Base-by-base conservation (phyloP, 805 yeast species). In the Myxozyma lipomycoides region DNA sequence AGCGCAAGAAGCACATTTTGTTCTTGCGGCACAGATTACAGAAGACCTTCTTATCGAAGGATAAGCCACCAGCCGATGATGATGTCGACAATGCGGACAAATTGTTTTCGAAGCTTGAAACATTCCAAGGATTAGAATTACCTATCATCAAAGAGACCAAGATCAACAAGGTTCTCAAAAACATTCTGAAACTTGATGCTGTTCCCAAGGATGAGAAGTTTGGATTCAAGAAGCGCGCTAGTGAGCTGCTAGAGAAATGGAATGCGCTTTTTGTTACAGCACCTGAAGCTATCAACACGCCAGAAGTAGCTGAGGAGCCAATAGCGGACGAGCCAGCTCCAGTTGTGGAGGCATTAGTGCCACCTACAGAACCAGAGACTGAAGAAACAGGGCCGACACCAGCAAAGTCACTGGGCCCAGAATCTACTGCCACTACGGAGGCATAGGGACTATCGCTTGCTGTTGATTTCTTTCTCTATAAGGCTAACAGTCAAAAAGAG, bases 91-190 rank as follows among this genome's bases (percentile, higher is more conserved):
- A 52, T 17, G 59, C 63, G 50, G 63, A 68, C 10, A 59, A 61
- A 25, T 46, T 58, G 26, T 48, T 66, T 10, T 46, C 51, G 19
- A 58, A 61, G 46, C 62, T 66, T 22, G 70, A 66, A 52, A 43
- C 54, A 23, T 56, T 64, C 45, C 58, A 59, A 32, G 66, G 63
- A 15, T 56, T 66, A 36, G 66, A 63, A 40, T 26, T 60, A 39
- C 45, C 65, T 2, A 62, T 67, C 38, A 67, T 66, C 32, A 18
- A 65, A 21, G 51, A 57, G 24, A 66, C 70, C 24, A 66, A 67
- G 54, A 63, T 66, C 48, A 65, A 65, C 58, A 64, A 67, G 56
- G 70, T 67, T 26, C 59, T 66, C 43, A 64, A 62, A 50, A 62
- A 60, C 3, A 65, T 66, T 38, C 45, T 61, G 17, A 65, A 62